A percentile compares a stretch with the other conserved stretches of the same genome.
Conservation (phyloP, 2,329 filamentous ascomycete genomes). For the Scolecobasidium constrictum region DNA sequence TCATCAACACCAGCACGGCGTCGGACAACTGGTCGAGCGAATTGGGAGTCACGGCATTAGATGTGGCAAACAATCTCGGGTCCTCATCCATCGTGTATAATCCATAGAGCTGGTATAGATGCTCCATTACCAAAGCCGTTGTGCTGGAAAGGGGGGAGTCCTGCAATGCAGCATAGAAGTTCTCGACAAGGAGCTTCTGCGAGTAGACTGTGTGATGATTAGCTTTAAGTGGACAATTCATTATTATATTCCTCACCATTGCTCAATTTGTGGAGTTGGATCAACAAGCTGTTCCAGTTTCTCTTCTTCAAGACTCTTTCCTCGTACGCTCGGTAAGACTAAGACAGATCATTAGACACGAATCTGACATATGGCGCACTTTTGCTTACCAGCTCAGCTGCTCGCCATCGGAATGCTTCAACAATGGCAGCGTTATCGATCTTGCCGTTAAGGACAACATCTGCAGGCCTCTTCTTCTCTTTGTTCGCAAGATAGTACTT, state of each 20-base stretch:
- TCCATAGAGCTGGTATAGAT: constrained; percentile 37
- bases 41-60: constrained; percentile 28
- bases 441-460: constrained; percentile 19
- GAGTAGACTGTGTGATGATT: constrained; percentile 28
- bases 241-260: constrained; percentile 13
- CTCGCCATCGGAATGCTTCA: constrained; percentile 33
- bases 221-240: too few relatives aligned
- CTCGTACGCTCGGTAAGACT: constrained; percentile 25
- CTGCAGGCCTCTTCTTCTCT: constrained; percentile 17
- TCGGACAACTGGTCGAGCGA: constrained; percentile 30
- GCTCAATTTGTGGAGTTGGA: constrained; percentile 30
- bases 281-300: constrained; percentile 36
- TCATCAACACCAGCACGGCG: constrained; percentile 36
- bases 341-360: not conserved
- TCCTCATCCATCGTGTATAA: constrained; percentile 36
- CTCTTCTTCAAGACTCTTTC: constrained; percentile 34
- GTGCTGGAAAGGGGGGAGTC: constrained; percentile 17
- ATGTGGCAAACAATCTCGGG: constrained; percentile 34
- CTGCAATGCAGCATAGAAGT: constrained; percentile 32
- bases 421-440: constrained; percentile 29
- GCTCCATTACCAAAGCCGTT: constrained; percentile 24
- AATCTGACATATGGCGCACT: too few relatives aligned
- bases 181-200: constrained; percentile 36
- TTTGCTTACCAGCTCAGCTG: constrained; percentile 26
- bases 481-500: constrained; percentile 27